phyloP scores from a whole-genome alignment of 805 yeast species.

The Schizosaccharomyces osmophilus region DNA sequence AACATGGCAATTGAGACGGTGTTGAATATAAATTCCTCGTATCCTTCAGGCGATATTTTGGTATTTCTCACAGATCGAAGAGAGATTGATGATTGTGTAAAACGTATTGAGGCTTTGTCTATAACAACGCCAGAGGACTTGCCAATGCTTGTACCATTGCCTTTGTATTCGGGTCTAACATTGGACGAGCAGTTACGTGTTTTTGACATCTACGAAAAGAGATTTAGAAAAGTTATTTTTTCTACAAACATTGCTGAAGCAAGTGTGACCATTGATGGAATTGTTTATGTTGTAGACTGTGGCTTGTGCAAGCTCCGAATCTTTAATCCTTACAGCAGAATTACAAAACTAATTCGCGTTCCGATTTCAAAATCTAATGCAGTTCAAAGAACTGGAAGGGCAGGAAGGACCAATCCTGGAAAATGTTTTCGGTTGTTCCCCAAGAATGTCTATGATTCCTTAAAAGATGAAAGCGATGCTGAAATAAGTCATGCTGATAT shows the following conservation, averaged over 20 bases:
- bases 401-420: slow-evolving; percentile 64
- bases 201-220: slow-evolving; percentile 24
- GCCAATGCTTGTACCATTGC: slow-evolving; percentile 20
- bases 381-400: slow-evolving; percentile 56
- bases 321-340: slow-evolving; percentile 46
- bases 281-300: slow-evolving; percentile 51
- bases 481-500: slow-evolving; percentile 63
- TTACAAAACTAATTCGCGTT: slow-evolving; percentile 44
- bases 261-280: slow-evolving; percentile 63
- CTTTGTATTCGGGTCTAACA: slow-evolving; percentile 56
- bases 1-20: slow-evolving; percentile 52
- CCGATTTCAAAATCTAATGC: slow-evolving; percentile 65
- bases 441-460: slow-evolving; percentile 13
- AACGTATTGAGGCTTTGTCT: slow-evolving; percentile 25
- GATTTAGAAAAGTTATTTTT: slow-evolving; percentile 43
- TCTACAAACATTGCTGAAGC: slow-evolving; percentile 81
- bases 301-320: slow-evolving; percentile 59
- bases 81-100: slow-evolving; percentile 32
- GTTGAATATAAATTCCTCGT: slow-evolving; percentile 27
- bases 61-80: slow-evolving; percentile 79
- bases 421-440: slow-evolving; percentile 45
- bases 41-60: slow-evolving; percentile 44
- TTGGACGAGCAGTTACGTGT: slow-evolving; percentile 42
- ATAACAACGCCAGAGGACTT: slow-evolving; percentile 23
- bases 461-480: slow-evolving; percentile 44